Base-by-base conservation (phyloP, 2,329 filamentous ascomycete genomes). In the Neonectria sp. region DNA sequence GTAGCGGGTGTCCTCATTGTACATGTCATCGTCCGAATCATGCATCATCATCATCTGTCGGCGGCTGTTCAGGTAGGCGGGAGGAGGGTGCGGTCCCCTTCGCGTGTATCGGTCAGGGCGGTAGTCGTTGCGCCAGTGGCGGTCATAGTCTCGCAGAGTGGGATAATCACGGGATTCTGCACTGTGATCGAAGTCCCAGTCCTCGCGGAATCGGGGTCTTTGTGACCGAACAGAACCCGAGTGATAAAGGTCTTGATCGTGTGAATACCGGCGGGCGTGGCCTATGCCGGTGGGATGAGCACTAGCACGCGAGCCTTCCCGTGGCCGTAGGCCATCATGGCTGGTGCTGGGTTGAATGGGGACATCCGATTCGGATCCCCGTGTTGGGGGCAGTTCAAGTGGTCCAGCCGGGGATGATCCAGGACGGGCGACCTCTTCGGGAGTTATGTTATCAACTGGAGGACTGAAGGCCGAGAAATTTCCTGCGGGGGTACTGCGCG, bases 11-110 rank as follows among this genome's bases (percentile, higher is more conserved):
- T 75, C 72, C 31, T 74, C 74, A 17, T 70, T 61, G 55, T 71
- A 67, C 25, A 68, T 63, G 33, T 76, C 71, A 17, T 76, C 75
- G 15, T 76, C 73, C 15, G 75, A 76, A 27, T 75, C 72, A n/a
- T 67, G 71, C 49, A 65, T 57, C 11, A 70, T 60, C n/a, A 45
- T 53, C 15, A 58, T 40, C 21, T 60, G 45, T 40, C 69, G 68
- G 9, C 71, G 69, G 21, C 68, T 71, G 53, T 77, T 76, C 53
- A 72, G 70, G 43, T 69, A 71, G 17, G 74, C 68, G 2, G 73
- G 75, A 46, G 75, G 74, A 57, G 75, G 75, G 9, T 68, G 73
- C 52, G 67, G 68, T 4, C 65, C 63, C 40, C 74, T 67, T 53
- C 75, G 73, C 21, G 72, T 71, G 29, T 74, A 75, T 6, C 71